Percentiles rank a stretch among this genome's conserved stretches.
Conservation (phyloP, 1,284 basidiomycete genomes). For the Sutorius eximius region DNA sequence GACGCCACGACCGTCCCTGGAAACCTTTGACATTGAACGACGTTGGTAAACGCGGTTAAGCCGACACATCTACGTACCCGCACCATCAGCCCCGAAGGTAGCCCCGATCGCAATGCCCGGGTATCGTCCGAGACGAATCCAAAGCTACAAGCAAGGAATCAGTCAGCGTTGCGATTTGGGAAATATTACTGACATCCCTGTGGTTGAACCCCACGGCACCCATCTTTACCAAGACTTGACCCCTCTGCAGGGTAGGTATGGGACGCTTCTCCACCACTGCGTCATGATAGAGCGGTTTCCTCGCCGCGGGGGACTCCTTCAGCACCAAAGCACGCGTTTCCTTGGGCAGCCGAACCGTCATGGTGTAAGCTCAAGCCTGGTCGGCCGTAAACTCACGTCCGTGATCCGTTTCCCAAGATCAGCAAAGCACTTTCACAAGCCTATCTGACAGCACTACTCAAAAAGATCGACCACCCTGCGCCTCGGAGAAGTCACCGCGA, state of each 20-base stretch:
- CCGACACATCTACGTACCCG: constrained; percentile 45
- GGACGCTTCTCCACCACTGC: constrained; percentile 49
- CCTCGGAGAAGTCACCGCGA: constrained; percentile 43
- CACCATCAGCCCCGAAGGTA: constrained; percentile 73
- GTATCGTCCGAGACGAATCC: constrained; percentile 73
- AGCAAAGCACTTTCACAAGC: not conserved
- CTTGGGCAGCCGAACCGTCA: constrained; percentile 28
- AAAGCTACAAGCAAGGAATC: constrained; percentile 52
- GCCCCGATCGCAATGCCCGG: constrained; percentile 62
- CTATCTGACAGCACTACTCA: constrained; percentile 7
- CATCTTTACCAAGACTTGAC: constrained; percentile 65
- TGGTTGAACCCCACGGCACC: constrained; percentile 77
- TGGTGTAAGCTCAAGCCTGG: not conserved
- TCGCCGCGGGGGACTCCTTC: constrained; percentile 35
- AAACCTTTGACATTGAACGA: not conserved
- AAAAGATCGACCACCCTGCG: constrained; percentile 34
- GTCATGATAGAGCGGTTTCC: constrained; percentile 49
- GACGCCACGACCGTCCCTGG: constrained; percentile 65
- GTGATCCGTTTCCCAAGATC: not conserved
- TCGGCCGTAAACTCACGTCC: not conserved
- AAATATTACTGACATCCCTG: constrained; percentile 57
- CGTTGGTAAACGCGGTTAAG: not conserved
- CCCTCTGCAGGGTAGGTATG: constrained; percentile 49
- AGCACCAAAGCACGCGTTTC: constrained; percentile 44
- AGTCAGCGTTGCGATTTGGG: not conserved